These are phyloP conservation scores for Erythrophleum fordii DNA, from an alignment of 306 rosid species.

Conservation along the genomic window DNA sequence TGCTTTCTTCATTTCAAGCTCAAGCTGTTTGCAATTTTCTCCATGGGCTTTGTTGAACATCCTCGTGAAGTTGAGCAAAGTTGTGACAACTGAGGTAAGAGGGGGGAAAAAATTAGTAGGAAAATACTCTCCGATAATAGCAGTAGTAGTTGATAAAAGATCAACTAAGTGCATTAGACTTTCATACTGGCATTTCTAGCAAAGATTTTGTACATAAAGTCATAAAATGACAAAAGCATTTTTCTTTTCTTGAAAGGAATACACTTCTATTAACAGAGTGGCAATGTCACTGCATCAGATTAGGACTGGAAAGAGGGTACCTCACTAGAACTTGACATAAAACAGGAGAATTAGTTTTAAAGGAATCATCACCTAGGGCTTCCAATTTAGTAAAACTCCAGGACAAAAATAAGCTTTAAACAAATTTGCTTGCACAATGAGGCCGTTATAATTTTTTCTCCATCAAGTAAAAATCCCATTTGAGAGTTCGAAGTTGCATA, in stretches of 20 bases:
- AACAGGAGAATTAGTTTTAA: slow-evolving; percentile 5
- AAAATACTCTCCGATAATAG: neutral
- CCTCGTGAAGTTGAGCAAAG: slow-evolving; percentile 75
- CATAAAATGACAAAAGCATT: neutral
- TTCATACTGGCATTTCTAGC: neutral
- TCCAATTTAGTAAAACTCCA: slow-evolving; percentile 3
- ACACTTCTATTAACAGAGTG: slow-evolving; percentile 1
- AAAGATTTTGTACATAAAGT: neutral
- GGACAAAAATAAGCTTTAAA: slow-evolving; percentile 10
- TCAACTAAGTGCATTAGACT: neutral
- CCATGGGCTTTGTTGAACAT: slow-evolving; percentile 80
- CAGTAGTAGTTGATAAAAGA: neutral
- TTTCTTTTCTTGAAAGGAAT: slow-evolving; percentile 31
- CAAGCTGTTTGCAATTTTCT: slow-evolving; percentile 79
- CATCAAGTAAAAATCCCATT: neutral
- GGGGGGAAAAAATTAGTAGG: slow-evolving; percentile 32
- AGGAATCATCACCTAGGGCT: slow-evolving; percentile 17
- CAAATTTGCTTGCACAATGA: slow-evolving; percentile 17
- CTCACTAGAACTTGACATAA: neutral
- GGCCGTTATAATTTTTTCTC: neutral
- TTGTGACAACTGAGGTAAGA: slow-evolving; percentile 70
- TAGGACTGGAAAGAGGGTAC: slow-evolving; percentile 16
- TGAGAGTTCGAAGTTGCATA: too few relatives aligned
- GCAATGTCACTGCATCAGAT: neutral
- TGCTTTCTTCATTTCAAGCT: slow-evolving; percentile 75